Evolutionary conservation across 2,329 filamentous ascomycete genomes (phyloP).

Genomic region (Pseudocercospora pini-densiflorae): DNA sequence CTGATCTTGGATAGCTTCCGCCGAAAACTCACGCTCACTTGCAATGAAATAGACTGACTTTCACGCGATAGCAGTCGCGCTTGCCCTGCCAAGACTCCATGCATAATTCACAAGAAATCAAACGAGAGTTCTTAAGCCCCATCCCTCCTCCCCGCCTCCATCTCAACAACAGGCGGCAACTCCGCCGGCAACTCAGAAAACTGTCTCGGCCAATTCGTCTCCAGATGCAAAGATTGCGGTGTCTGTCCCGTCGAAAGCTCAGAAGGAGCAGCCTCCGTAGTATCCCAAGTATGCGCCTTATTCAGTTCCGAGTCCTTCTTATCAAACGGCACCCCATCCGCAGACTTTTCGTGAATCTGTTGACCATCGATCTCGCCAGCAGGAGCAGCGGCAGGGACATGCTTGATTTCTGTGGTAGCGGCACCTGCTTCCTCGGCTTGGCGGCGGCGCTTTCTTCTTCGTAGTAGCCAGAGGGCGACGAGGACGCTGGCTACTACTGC

Average conservation of each 20-base stretch:
- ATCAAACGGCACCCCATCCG: neutral
- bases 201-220: neutral
- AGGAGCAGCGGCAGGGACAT: neutral
- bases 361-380: conserved; percentile 6
- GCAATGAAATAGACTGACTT: no score
- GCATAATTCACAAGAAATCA: no score
- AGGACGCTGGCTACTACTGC: conserved; percentile 69
- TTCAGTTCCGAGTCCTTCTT: neutral
- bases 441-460: neutral
- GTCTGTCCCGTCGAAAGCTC: neutral
- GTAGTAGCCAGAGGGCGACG: conserved; percentile 39
- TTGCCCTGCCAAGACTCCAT: no score
- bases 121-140: neutral
- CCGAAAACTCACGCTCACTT: no score
- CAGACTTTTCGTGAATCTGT: conserved; percentile 2
- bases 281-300: conserved; percentile 1
- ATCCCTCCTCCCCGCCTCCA: neutral
- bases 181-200: conserved; percentile 4
- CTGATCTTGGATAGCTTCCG: no score
- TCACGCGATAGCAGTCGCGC: no score
- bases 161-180: neutral
- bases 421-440: neutral
- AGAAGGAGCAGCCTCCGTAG: neutral
- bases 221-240: neutral
- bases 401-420: neutral